These are phyloP conservation scores for Sporisorium reilianum DNA, from an alignment of 1,284 basidiomycete species.

Conservation along the genomic window DNA sequence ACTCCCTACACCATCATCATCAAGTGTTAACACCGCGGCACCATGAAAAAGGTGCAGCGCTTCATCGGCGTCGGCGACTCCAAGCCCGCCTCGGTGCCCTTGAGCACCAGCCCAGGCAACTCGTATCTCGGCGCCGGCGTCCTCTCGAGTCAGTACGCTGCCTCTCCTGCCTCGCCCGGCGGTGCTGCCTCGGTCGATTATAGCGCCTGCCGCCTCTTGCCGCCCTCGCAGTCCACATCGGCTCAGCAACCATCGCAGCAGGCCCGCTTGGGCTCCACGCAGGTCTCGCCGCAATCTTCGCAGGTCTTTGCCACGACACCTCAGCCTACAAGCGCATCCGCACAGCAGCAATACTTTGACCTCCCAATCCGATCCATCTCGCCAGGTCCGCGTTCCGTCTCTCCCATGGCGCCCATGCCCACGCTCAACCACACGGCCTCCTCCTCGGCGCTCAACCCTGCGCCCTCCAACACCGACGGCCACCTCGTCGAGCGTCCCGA, in stretches of 20 bases:
- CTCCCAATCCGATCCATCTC: conserved; percentile 19
- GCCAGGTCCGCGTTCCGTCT: conserved; percentile 15
- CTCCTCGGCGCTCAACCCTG: conserved; percentile 6
- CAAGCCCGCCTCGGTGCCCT: conserved; percentile 45
- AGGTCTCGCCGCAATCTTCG: conserved; percentile 34
- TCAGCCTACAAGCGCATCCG: conserved; percentile 29
- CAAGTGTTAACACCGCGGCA: no score
- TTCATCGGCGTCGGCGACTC: conserved; percentile 49
- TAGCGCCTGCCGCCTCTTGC: conserved; percentile 14
- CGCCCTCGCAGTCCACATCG: conserved; percentile 18
- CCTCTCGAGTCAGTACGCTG: conserved; percentile 2
- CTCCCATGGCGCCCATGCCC: conserved; percentile 18
- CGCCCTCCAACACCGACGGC: neutral
- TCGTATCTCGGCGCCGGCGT: conserved; percentile 12
- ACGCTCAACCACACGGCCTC: conserved; percentile 9
- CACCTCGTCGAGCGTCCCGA: conserved; percentile 58
- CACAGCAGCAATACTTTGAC: conserved; percentile 49
- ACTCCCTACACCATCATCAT: neutral
- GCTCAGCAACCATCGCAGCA: conserved; percentile 16
- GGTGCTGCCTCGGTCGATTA: conserved; percentile 2
- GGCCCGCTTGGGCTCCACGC: conserved; percentile 12
- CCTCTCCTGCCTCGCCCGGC: conserved; percentile 4
- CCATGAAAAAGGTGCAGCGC: conserved; percentile 46
- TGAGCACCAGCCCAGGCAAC: conserved; percentile 31
- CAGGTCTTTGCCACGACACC: conserved; percentile 30